Evolutionary conservation across 139 green algal genomes (phyloP).

Genomic region (Prasinococcaceae sp.): DNA sequence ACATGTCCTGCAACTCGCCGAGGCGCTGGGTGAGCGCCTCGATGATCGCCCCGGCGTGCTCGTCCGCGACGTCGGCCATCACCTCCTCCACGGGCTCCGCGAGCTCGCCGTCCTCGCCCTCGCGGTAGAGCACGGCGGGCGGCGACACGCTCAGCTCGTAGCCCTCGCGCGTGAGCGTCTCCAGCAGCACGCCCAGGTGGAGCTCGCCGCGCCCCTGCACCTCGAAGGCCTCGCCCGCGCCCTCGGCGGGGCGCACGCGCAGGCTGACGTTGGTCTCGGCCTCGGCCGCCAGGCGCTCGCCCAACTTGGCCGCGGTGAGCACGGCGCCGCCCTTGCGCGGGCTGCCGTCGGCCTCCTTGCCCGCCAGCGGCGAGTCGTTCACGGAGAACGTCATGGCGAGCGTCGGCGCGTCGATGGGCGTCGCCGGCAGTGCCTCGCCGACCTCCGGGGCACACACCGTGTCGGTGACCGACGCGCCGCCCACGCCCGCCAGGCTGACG

Average conservation of each 20-base stretch:
- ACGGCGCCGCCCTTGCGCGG: conserved; percentile 30
- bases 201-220: conserved; percentile 76
- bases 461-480: conserved; percentile 47
- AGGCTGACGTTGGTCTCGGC: conserved; percentile 69
- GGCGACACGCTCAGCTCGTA: conserved; percentile 76
- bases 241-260: conserved; percentile 9
- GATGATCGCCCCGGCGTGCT: conserved; percentile 42
- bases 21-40: conserved; percentile 31
- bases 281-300: conserved; percentile 55
- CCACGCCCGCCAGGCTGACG: conserved; percentile 48
- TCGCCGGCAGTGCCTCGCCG: conserved; percentile 38
- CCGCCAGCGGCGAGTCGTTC: conserved; percentile 70
- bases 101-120: conserved; percentile 27
- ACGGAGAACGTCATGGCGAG: conserved; percentile 71
- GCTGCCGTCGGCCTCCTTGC: conserved; percentile 28
- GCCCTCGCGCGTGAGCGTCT: conserved; percentile 69
- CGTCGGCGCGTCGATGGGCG: conserved; percentile 70
- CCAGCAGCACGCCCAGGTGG: conserved; percentile 79
- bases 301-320: conserved; percentile 66
- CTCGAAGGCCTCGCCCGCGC: conserved; percentile 37
- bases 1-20: conserved; percentile 54
- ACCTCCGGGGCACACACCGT: conserved; percentile 42
- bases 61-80: conserved; percentile 54
- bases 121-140: conserved; percentile 46
- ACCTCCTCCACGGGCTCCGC: conserved; percentile 78